Evolutionary conservation across 1,139 yeast species (phyloP), one percentile per base, ranked within the genome.

Genomic region (Taphrina pruni): DNA sequence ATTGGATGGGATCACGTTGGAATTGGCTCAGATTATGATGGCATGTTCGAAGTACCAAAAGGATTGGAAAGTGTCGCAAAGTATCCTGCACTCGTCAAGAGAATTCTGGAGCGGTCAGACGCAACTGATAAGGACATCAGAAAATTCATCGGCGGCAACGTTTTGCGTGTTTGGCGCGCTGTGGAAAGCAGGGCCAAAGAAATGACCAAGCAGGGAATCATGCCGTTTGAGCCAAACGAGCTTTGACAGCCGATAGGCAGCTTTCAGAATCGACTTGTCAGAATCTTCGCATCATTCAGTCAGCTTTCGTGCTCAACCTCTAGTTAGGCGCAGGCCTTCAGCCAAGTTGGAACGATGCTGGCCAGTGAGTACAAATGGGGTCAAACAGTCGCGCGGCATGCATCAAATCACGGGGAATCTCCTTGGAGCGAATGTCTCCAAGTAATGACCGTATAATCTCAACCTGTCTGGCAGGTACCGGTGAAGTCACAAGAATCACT

Each of bases 1-100:
- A 81, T 83, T 66, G 87, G 87, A 0, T 84, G 86, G 86, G 84
- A 82, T 45, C 84, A 83, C 74, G 86, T 84, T 56, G 87, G 87
- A 0, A 75, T 85, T 45, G 87, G 87, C 0, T 80, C 84, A 1
- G 87, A 84, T 74, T 84, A 83, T 72, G 87, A 84, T 73, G 87
- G 87, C 32, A 84, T 84, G 50, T 82, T 82, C 1, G 73, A 73
- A 12, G 85, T 83, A 1, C 86, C 87, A 1, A 74, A 69, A 20
- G 87, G 86, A 0, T 76, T 84, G 21, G 86, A 84, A 72, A 85
- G 84, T 72, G 86, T 83, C 1, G 83, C 86, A 14, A 83, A 84
- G 72, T 84, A 84, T 72, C 87, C 87, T 0, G 85, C 83, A 60
- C 76, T 84, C 65, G 74, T 84, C 41, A 77, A 78, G 55, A 73